These are phyloP conservation scores for Calocybe cyanea DNA, from an alignment of 768 basidiomycete genomes.

Conservation along the genomic window DNA sequence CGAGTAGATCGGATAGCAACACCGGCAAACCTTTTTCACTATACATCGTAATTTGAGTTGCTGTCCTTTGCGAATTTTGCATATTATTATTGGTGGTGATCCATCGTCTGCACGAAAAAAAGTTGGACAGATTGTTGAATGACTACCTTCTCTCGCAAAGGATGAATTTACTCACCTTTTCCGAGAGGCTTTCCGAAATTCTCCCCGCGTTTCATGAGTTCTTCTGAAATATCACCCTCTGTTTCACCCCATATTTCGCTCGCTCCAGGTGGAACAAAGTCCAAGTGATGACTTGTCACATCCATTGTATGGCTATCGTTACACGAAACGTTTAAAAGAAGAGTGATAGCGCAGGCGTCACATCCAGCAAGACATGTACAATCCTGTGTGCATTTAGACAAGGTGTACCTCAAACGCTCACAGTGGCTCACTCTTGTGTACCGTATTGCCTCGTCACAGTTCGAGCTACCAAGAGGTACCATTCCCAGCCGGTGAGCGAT, in stretches of 20 bases:
- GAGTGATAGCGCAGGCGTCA: constrained; percentile 77
- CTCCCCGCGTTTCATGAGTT: constrained; percentile 68
- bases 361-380: constrained; percentile 87
- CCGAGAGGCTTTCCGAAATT: constrained; percentile 82
- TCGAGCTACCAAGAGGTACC: constrained; percentile 83
- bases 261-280: constrained; percentile 43
- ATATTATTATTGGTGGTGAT: constrained; percentile 72
- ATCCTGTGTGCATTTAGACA: constrained; percentile 51
- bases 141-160: neutral
- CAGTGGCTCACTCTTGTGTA: constrained; percentile 58
- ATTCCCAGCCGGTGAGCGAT: constrained; percentile 95
- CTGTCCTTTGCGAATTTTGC: constrained; percentile 93
- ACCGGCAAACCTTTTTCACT: constrained; percentile 79
- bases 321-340: constrained; percentile 77
- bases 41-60: constrained; percentile 81
- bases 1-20: neutral
- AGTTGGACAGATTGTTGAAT: neutral
- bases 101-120: constrained; percentile 50
- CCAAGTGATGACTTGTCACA: constrained; percentile 83
- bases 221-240: constrained; percentile 51
- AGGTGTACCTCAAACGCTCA: neutral
- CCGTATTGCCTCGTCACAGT: constrained; percentile 85
- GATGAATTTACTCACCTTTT: constrained; percentile 49
- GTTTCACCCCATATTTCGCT: constrained; percentile 18
- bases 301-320: constrained; percentile 73